Base-by-base conservation (phyloP, 208 protist species). In the Leishmania braziliensis region DNA sequence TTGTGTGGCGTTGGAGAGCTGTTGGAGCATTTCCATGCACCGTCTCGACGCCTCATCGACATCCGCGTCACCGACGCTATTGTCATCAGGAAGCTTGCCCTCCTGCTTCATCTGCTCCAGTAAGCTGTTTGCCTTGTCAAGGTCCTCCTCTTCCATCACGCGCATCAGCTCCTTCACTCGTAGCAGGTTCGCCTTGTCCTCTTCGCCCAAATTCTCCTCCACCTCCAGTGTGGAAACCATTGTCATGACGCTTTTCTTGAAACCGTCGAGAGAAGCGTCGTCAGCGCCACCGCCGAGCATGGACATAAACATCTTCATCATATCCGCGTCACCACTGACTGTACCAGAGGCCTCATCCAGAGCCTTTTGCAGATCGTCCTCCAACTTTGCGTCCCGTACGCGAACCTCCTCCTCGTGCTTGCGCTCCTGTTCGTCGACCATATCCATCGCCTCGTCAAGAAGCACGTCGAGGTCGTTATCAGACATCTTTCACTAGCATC, bases 391-490 rank as follows among this genome's bases (percentile, higher is more conserved):
- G 43, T 95, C 86, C 14, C 87, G 86, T 75, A 80, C 69, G 68
- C 92, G 83, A 0, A 87, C 84, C 58, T 87, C 80, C 78, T 94
- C 91, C 65, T 97, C 84, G 62, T 95, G 86, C 74, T 87, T 77
- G 66, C 87, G 84, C 50, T 97, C 91, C 80, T 97, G 85, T 66
- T 95, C 87, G 51, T 95, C 88, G 54, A 97, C 88, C 43, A 91
- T 93, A 75, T 95, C 90, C 75, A 97, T 88, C 56, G 90, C 91
- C 76, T 95, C 92, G 78, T 96, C 91, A 53, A 97, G 91, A 54
- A 97, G 87, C 6, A 82, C 91, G 81, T 97, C 94, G 33, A 97
- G 83, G 70, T 97, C 94, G 70, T 91, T 79, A 48, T 91, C 88
- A 3, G 86, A 78, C 89, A 93, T 93, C 39, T 14, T 50, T 53